Conservation (phyloP, 345 rosid genomes). For the Boechera stricta region DNA sequence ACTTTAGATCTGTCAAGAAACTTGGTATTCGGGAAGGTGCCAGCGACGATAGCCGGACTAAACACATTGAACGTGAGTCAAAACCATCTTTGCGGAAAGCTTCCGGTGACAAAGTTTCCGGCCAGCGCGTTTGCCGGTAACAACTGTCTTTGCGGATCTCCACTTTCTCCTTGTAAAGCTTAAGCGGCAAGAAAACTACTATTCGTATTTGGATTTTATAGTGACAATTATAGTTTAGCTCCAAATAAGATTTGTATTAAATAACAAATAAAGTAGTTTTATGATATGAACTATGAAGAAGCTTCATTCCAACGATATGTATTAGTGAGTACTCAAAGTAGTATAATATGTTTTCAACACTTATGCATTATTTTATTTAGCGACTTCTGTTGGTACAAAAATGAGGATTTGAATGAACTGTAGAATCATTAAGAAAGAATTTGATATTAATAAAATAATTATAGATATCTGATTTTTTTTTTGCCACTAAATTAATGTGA, state of each 20-base stretch:
- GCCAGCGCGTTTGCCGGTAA: conserved; percentile 57
- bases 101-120: conserved; percentile 62
- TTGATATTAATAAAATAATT: background rate
- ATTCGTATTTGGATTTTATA: background rate
- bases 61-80: conserved; percentile 58
- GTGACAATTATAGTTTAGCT: background rate
- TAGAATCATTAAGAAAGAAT: background rate
- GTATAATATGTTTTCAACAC: background rate
- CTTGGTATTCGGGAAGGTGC: conserved; percentile 61
- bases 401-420: background rate
- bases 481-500: no score
- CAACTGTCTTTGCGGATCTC: conserved; percentile 65
- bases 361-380: background rate
- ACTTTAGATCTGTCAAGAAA: conserved; percentile 62
- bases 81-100: conserved; percentile 71
- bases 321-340: background rate
- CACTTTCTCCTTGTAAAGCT: conserved; percentile 55
- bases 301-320: background rate
- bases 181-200: background rate
- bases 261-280: background rate
- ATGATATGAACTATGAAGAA: background rate
- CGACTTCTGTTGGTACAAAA: background rate
- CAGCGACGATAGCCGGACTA: conserved; percentile 52
- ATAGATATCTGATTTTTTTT: background rate
- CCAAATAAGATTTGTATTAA: background rate